A percentile compares a stretch with the other conserved stretches of the same genome.
These are phyloP conservation scores for Leptographium procerum DNA, from an alignment of 2,329 filamentous ascomycete species.

Conservation along the genomic window DNA sequence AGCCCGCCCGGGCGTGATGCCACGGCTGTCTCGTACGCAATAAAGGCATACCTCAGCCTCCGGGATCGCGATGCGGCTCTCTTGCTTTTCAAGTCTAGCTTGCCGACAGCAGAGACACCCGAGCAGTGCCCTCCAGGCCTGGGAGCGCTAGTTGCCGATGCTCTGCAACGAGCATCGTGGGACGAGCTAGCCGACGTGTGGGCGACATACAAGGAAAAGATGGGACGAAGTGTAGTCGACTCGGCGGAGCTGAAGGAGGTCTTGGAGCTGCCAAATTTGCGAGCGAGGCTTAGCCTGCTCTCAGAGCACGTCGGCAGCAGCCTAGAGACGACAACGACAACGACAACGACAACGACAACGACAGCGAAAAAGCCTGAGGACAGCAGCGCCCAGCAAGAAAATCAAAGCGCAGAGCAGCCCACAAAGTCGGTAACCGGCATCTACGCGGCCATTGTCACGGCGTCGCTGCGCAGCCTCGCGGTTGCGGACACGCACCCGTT, in stretches of 20 bases:
- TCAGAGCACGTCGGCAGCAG: not conserved
- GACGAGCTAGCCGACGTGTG: conserved; percentile 23
- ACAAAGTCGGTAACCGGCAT: not conserved
- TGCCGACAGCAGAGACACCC: conserved; percentile 15
- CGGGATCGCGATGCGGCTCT: conserved; percentile 28
- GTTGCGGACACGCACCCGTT: conserved; percentile 22
- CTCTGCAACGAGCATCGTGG: conserved; percentile 27
- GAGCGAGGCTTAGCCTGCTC: not conserved
- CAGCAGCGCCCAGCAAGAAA: too few relatives aligned
- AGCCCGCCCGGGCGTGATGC: conserved; percentile 27
- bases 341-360: not conserved
- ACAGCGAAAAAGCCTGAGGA: not conserved
- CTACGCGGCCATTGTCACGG: conserved; percentile 7
- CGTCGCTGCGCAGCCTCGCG: conserved; percentile 7
- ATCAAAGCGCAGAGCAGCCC: too few relatives aligned
- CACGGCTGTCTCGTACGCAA: conserved; percentile 25
- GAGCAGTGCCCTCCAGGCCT: conserved; percentile 22
- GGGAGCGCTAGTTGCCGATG: conserved; percentile 30
- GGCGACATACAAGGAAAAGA: conserved; percentile 19
- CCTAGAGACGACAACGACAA: not conserved
- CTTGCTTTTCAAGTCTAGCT: conserved; percentile 25
- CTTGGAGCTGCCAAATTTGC: not conserved
- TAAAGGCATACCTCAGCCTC: conserved; percentile 30
- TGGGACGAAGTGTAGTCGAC: not conserved
- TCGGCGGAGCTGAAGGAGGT: not conserved